Evolutionary conservation across 192 early-diverging fungal species (phyloP).

Genomic region (Backusella psychrophila): DNA sequence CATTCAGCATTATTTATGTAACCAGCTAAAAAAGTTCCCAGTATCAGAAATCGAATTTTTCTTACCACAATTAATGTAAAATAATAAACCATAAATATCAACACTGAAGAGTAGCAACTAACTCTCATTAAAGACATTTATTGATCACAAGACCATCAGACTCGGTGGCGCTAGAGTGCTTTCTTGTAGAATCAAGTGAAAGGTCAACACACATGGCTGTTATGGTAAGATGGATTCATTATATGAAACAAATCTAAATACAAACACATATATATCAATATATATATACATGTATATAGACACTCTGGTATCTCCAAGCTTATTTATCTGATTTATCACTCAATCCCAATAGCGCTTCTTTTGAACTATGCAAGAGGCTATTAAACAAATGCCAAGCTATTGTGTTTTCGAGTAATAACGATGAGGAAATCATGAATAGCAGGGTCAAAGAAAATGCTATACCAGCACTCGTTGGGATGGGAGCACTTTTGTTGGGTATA

Average conservation of each 20-base stretch:
- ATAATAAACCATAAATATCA: not conserved
- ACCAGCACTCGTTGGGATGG: conserved; percentile 86
- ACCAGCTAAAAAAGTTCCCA: conserved; percentile 78
- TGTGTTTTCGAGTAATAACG: conserved; percentile 60
- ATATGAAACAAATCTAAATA: not conserved
- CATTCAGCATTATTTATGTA: conserved; percentile 93
- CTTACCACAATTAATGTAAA: conserved; percentile 86
- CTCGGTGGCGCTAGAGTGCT: conserved; percentile 79
- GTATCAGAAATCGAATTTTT: conserved; percentile 86
- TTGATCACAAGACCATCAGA: conserved; percentile 77
- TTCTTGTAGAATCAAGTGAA: conserved; percentile 73
- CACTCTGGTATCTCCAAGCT: conserved; percentile 91
- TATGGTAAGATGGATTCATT: conserved; percentile 50
- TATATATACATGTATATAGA: conserved; percentile 41
- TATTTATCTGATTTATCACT: conserved; percentile 73
- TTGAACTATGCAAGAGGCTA: conserved; percentile 79
- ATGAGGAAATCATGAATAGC: not conserved
- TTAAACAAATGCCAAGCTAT: conserved; percentile 87
- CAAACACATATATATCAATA: not conserved
- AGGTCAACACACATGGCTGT: conserved; percentile 83
- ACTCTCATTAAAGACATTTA: conserved; percentile 65
- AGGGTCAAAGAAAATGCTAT: conserved; percentile 68
- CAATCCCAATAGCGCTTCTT: conserved; percentile 64
- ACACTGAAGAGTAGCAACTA: not conserved
- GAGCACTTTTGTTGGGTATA: conserved; percentile 69